phyloP scores from a whole-genome alignment of 306 rosid genomes.

The Cajanus cajan region DNA sequence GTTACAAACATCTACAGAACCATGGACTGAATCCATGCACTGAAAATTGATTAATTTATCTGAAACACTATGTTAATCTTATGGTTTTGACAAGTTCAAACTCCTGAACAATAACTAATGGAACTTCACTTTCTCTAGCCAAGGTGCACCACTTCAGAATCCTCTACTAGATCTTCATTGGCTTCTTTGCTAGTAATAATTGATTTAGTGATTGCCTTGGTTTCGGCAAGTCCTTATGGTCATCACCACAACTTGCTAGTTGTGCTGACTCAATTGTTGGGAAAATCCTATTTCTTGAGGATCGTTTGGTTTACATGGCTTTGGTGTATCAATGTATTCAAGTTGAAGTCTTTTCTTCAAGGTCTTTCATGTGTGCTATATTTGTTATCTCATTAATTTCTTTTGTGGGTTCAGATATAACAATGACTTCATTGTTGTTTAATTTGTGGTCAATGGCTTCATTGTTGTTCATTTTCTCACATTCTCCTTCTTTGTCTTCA shows the following conservation, averaged over 20 bases:
- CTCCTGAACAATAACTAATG: background rate
- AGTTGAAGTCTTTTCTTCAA: background rate
- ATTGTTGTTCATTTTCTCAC: background rate
- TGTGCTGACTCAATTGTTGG: background rate
- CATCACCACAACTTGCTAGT: background rate
- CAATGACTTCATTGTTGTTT: no score
- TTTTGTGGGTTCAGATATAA: background rate
- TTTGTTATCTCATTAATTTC: background rate
- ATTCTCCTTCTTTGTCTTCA: background rate
- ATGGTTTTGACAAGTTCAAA: background rate
- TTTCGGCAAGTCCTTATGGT: background rate
- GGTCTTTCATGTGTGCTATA: background rate
- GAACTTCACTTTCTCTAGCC: background rate
- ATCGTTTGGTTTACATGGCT: background rate
- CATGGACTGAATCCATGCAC: background rate
- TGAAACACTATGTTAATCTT: background rate
- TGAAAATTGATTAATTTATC: slow-evolving; percentile 18
- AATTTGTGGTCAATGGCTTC: no score
- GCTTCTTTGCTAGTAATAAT: background rate
- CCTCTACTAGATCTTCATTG: background rate
- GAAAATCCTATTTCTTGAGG: background rate
- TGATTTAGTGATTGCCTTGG: background rate
- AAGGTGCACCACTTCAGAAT: slow-evolving; percentile 4
- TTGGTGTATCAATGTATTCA: slow-evolving; percentile 2
- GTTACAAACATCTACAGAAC: background rate